These are phyloP conservation scores for Phytopythium kandeliae DNA, from an alignment of 352 stramenopile species.

Conservation along the genomic window DNA sequence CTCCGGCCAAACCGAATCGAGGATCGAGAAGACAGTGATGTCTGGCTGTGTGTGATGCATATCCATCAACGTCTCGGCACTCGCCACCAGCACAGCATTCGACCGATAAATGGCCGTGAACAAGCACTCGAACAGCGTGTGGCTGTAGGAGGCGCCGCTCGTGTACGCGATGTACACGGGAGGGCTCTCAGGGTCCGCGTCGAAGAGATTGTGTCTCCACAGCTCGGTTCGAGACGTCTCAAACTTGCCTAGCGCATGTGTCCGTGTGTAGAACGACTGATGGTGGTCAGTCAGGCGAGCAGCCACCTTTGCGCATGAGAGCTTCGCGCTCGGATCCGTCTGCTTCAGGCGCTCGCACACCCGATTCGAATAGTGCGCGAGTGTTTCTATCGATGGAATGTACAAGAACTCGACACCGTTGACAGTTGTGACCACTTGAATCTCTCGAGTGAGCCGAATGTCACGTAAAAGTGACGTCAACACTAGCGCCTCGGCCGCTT, in stretches of 20 bases:
- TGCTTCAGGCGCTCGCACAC: conserved; percentile 7
- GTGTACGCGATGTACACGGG: conserved; percentile 21
- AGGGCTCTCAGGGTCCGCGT: conserved; percentile 7
- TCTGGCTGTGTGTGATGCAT: conserved; percentile 14
- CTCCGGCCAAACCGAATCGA: conserved; percentile 1
- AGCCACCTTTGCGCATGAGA: background rate
- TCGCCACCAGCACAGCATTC: conserved; percentile 21
- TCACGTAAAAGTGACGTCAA: background rate
- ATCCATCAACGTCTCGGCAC: conserved; percentile 9
- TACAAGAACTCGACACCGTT: conserved; percentile 7
- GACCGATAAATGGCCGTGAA: conserved; percentile 17
- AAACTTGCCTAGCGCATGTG: background rate
- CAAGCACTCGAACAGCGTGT: conserved; percentile 24
- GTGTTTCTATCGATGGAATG: conserved; percentile 9
- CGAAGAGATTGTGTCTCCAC: conserved; percentile 25
- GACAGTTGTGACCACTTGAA: conserved; percentile 5
- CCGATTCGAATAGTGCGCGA: conserved; percentile 7
- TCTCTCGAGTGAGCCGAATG: background rate
- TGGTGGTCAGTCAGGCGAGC: conserved; percentile 7
- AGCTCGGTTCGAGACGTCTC: conserved; percentile 13
- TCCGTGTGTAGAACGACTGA: conserved; percentile 1
- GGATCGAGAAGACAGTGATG: conserved; percentile 29
- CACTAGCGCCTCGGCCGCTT: background rate
- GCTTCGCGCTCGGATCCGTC: background rate
- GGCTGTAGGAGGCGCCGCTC: background rate